Conservation (phyloP, 305 asterid genomes). For the Fraxinus sp. region DNA sequence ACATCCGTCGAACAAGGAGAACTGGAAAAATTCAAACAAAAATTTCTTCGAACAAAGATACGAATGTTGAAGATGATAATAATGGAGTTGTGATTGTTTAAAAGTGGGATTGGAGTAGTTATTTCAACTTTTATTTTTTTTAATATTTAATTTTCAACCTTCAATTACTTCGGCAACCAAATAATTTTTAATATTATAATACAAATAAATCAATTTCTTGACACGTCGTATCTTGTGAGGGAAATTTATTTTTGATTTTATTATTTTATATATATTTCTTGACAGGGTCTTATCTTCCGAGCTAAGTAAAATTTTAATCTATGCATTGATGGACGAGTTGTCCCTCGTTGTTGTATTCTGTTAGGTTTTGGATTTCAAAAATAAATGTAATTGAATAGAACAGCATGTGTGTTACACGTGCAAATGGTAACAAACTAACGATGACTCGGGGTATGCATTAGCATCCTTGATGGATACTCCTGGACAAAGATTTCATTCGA, state of each 20-base stretch:
- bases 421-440: background rate
- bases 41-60: background rate
- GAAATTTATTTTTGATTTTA: background rate
- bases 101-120: background rate
- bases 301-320: background rate
- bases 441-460: background rate
- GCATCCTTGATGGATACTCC: background rate
- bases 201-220: background rate
- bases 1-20: background rate
- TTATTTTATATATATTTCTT: background rate
- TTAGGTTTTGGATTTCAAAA: background rate
- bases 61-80: background rate
- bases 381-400: constrained; percentile 14
- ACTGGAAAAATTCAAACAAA: background rate
- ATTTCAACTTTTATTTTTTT: background rate
- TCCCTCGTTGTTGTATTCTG: background rate
- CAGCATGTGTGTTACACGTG: background rate
- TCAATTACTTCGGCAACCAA: background rate
- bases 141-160: background rate
- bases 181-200: background rate
- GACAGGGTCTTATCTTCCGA: background rate
- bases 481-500: background rate
- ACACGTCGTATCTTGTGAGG: background rate
- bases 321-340: background rate
- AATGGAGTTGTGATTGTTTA: background rate